Evolutionary conservation across 305 asterid species (phyloP).

Genomic region (Rubia tinctorum): DNA sequence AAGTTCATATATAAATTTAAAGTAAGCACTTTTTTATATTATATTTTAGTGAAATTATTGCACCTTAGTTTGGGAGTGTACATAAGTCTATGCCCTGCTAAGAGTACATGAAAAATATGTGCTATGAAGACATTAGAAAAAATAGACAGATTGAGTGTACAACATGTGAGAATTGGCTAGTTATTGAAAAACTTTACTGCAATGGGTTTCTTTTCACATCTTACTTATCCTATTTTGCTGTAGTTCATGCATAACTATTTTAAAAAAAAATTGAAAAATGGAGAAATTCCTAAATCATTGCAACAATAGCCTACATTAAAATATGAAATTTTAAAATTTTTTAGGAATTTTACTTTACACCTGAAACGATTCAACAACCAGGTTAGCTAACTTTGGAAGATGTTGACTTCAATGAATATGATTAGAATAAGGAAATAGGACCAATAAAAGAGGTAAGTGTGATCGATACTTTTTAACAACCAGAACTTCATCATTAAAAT

Average conservation of each 20-base stretch:
- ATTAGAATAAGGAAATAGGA: no score
- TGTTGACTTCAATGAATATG: no score
- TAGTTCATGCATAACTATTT: background rate
- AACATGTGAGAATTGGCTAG: slow-evolving; percentile 57
- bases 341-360: no score
- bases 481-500: no score
- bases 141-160: slow-evolving; percentile 89
- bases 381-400: no score
- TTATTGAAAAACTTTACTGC: slow-evolving; percentile 10
- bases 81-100: slow-evolving; percentile 87
- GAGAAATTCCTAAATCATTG: no score
- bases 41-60: background rate
- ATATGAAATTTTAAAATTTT: no score
- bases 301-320: no score
- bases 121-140: slow-evolving; percentile 94
- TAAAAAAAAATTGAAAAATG: no score
- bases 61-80: slow-evolving; percentile 34
- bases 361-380: no score
- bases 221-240: background rate
- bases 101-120: slow-evolving; percentile 69
- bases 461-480: no score
- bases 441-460: no score
- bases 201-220: background rate
- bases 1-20: background rate
- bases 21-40: background rate